A percentile compares a stretch with the other conserved stretches of the same genome.
phyloP scores from a whole-genome alignment of 345 rosid species.

The Pistacia atlantica region DNA sequence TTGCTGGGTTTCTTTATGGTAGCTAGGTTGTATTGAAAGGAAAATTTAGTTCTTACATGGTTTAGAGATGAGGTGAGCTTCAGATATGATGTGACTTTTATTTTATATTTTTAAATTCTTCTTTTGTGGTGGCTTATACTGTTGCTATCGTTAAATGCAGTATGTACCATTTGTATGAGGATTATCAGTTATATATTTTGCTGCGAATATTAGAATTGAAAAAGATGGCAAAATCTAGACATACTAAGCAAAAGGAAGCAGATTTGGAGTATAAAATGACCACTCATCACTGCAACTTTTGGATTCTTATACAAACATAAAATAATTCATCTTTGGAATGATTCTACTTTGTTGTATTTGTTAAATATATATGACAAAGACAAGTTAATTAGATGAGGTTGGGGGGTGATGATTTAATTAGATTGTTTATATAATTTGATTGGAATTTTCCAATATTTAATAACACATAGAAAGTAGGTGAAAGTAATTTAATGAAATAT shows the following conservation, averaged over 20 bases:
- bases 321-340: too few relatives aligned
- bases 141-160: constrained; percentile 52
- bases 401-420: too few relatives aligned
- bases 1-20: constrained; percentile 23
- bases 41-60: constrained; percentile 78
- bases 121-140: constrained; percentile 32
- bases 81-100: background rate
- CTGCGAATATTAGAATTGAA: constrained; percentile 95
- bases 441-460: too few relatives aligned
- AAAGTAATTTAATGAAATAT: too few relatives aligned
- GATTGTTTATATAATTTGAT: too few relatives aligned
- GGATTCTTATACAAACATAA: too few relatives aligned
- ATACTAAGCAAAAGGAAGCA: constrained; percentile 92
- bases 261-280: constrained; percentile 69
- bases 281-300: too few relatives aligned
- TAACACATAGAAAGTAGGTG: too few relatives aligned
- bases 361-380: too few relatives aligned
- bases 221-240: constrained; percentile 98
- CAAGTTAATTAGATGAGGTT: too few relatives aligned
- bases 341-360: too few relatives aligned
- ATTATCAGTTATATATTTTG: constrained; percentile 90
- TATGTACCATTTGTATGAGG: constrained; percentile 82
- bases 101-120: constrained; percentile 1
- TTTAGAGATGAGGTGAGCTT: constrained; percentile 92
- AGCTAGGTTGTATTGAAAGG: constrained; percentile 93